Evolutionary conservation across 495 filamentous ascomycete species (phyloP).

Genomic region (Hypoxylon trugodes): DNA sequence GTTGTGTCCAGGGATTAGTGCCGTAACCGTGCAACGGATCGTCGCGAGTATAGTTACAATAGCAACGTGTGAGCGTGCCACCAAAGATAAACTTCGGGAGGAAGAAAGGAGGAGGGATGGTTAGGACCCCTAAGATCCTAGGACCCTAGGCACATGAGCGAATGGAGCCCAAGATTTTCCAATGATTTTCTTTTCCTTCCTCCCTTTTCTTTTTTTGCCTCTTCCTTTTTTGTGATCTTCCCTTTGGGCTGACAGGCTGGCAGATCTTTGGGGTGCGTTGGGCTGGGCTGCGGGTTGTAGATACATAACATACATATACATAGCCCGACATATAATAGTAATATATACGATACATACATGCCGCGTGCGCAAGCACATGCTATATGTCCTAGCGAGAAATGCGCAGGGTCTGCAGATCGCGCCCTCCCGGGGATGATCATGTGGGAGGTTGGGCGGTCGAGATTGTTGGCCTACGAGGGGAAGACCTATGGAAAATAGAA

Average conservation of each 20-base stretch:
- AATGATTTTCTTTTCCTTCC: neutral
- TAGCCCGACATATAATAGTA: conserved; percentile 2
- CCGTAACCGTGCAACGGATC: conserved; percentile 25
- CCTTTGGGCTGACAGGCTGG: no score
- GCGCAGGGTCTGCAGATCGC: conserved; percentile 2
- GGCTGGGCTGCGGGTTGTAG: no score
- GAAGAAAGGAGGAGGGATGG: no score
- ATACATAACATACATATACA: no score
- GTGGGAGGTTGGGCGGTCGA: neutral
- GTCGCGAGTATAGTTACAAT: conserved; percentile 35
- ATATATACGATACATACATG: conserved; percentile 30
- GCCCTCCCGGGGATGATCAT: neutral
- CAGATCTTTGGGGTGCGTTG: no score
- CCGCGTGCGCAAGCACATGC: conserved; percentile 9
- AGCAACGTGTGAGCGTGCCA: no score
- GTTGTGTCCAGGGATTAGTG: conserved; percentile 24
- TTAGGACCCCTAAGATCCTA: neutral
- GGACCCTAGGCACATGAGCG: conserved; percentile 27
- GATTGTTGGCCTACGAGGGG: no score
- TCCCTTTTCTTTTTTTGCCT: no score
- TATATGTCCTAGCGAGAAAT: conserved; percentile 15
- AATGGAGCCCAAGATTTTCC: conserved; percentile 8
- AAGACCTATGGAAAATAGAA: conserved; percentile 8
- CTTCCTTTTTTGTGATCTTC: no score
- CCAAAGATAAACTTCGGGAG: no score